Base-by-base conservation (phyloP, 495 filamentous ascomycete species). In the Lasiosphaeris hirsuta region DNA sequence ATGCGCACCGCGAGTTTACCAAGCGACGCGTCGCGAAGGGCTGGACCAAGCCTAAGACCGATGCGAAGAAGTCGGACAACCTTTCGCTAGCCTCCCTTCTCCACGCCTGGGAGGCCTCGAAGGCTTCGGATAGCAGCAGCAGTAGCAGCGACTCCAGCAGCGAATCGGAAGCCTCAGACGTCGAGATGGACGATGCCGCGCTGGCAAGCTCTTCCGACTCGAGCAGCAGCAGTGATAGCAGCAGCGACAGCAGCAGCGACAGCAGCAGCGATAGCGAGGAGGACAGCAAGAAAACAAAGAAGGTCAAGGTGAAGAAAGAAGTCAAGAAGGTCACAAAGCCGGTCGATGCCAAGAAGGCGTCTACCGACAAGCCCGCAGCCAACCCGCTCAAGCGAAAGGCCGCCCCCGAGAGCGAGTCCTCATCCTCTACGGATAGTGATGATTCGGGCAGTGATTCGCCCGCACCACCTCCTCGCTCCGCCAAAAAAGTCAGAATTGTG, bases 361-460 rank as follows among this genome's bases (percentile, higher is more conserved):
- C 18, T 35, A 19, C 48, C 23, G 59, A 76, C 23, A 56, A 44
- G 13, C 30, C 59, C 10, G 59, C 63, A 5, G 62, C 61, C 18
- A 82, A 81, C 34, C 64, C 63, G 5, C 51, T 81, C 57, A 90
- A 90, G 74, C 84, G 87, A 59, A 90, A 90, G 74, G 84, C 84
- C 18, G 74, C 75, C 38, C 81, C 82, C 3, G 50, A 58, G 10
- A 69, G 63, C 62, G 69, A 72, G 5, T 80, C 79, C 2, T 71
- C 72, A 6, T 81, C 80, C 2, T 61, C 68, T 17, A 63, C 62
- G 4, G 68, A 63, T 2, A 69, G 71, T 7, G 5, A 30, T 7
- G 63, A 74, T 35, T 69, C 73, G 17, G 69, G 75, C 10, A 61
- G 67, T 34, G 72, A 77, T 14, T 68, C 67, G 19, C 68, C 72